phyloP scores from a whole-genome alignment of 192 early-diverging fungal species.

The Umbelopsis sp. region DNA sequence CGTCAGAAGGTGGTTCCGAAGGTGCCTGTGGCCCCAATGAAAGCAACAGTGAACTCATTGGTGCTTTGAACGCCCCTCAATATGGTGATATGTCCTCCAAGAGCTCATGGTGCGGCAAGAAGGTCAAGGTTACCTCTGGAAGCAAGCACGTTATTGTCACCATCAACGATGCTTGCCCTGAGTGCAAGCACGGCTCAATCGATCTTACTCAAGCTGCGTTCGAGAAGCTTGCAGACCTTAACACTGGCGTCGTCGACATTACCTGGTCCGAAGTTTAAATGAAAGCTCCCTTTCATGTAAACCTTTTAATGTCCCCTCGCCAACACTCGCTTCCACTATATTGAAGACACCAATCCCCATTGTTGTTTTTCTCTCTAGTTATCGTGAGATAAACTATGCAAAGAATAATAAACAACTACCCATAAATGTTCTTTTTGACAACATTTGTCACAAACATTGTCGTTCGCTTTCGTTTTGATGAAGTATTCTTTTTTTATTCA shows the following conservation, averaged over 20 bases:
- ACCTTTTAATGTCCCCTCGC: background rate
- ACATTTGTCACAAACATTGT: conserved; percentile 20
- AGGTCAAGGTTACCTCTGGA: conserved; percentile 34
- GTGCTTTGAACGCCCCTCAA: conserved; percentile 37
- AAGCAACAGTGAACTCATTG: conserved; percentile 23
- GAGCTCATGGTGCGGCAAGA: conserved; percentile 38
- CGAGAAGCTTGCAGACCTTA: conserved; percentile 36
- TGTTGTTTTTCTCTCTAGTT: background rate
- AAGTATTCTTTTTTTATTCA: no score
- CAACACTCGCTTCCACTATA: background rate
- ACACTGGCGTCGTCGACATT: conserved; percentile 40
- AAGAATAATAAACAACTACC: background rate
- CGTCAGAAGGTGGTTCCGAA: conserved; percentile 31
- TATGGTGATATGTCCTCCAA: conserved; percentile 37
- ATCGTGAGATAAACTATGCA: no score
- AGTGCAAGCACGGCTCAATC: conserved; percentile 37
- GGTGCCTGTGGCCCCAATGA: conserved; percentile 40
- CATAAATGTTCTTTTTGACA: conserved; percentile 1
- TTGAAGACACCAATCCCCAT: background rate
- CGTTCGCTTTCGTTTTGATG: no score
- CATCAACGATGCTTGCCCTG: conserved; percentile 50
- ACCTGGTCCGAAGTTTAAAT: conserved; percentile 42
- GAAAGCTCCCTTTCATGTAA: background rate
- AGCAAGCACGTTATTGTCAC: conserved; percentile 39
- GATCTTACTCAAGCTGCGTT: conserved; percentile 47